Evolutionary conservation across 495 filamentous ascomycete genomes (phyloP).

Genomic region (Articulospora tetracladia): DNA sequence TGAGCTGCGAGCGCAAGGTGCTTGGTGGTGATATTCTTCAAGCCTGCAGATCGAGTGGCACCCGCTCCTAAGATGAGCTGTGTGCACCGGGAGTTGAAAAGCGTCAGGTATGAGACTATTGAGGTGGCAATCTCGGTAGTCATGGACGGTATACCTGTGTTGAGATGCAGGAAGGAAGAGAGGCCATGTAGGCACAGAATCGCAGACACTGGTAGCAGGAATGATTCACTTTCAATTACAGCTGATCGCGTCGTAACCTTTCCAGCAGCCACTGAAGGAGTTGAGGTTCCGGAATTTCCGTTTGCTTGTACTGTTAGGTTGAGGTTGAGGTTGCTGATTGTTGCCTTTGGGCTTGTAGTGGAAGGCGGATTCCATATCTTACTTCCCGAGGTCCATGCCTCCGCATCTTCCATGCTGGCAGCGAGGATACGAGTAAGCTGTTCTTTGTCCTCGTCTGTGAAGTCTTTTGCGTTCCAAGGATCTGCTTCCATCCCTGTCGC

Average conservation of each 20-base stretch:
- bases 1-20: constrained; percentile 93
- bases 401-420: constrained; percentile 75
- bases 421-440: constrained; percentile 66
- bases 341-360: constrained; percentile 25
- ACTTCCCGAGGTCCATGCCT: constrained; percentile 66
- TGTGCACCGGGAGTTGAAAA: constrained; percentile 91
- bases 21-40: constrained; percentile 95
- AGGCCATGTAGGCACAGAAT: constrained; percentile 75
- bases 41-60: constrained; percentile 81
- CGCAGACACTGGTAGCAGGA: constrained; percentile 80
- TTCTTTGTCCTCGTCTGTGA: constrained; percentile 60
- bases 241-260: constrained; percentile 73
- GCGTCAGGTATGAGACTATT: constrained; percentile 61
- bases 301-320: constrained; percentile 19
- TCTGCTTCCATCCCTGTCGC: constrained; percentile 86
- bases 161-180: constrained; percentile 75
- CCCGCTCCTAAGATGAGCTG: constrained; percentile 95
- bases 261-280: constrained; percentile 23
- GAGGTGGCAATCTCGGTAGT: constrained; percentile 74
- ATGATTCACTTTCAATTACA: constrained; percentile 78
- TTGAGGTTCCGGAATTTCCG: constrained; percentile 23
- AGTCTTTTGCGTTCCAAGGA: constrained; percentile 86
- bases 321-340: not conserved
- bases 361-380: constrained; percentile 63
- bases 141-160: constrained; percentile 82